Evolutionary conservation across 2,329 filamentous ascomycete species (phyloP), one percentile per base, ranked within the genome.

Genomic region (Catunica adiposa): DNA sequence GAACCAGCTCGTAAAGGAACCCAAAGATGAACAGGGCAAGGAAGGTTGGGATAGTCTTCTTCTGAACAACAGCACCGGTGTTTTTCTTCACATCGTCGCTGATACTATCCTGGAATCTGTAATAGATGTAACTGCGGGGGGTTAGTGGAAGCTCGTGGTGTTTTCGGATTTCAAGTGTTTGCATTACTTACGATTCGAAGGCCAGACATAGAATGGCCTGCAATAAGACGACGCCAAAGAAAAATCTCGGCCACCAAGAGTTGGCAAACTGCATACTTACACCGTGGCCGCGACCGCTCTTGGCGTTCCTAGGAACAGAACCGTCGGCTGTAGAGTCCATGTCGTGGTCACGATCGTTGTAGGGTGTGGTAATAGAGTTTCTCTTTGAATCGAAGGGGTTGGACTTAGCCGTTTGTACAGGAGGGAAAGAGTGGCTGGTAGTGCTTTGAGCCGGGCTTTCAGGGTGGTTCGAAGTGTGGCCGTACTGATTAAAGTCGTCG

Each of bases 1-100:
- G 75, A 26, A 94, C 72, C 31, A 97, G 72, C 66, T 95, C 83
- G 71, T 97, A 98, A 57, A 98, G 69, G 71, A 94, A 97, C 59
- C 88, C 92, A 68, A 98, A 96, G 67, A 96, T 95, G 73, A 97
- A 95, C 50, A 98, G 80, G 23, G 90, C 88, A 58, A 98, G 76
- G 70, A 96, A 97, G 38, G 90, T 97, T 25, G 92, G 90, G 61
- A 98, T 95, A 0, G 89, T 83, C 65, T 76, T 77, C 62, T 75
- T 73, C 60, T 80, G 76, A 46, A 72, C 69, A 15, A 66, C 61
- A 52, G 63, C 60, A 29, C 69, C 65, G 56, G 70, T 64, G 46
- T 71, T 64, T 48, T 72, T 69, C 11, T 66, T 62, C 31, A 51
- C 46, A 25, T 57, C 53, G 37, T 77, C 60, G 9, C 65, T 63